Percentiles rank a stretch among this genome's conserved stretches.
Evolutionary conservation across 2,329 filamentous ascomycete genomes (phyloP).

Genomic region (Xylariaceae sp.): DNA sequence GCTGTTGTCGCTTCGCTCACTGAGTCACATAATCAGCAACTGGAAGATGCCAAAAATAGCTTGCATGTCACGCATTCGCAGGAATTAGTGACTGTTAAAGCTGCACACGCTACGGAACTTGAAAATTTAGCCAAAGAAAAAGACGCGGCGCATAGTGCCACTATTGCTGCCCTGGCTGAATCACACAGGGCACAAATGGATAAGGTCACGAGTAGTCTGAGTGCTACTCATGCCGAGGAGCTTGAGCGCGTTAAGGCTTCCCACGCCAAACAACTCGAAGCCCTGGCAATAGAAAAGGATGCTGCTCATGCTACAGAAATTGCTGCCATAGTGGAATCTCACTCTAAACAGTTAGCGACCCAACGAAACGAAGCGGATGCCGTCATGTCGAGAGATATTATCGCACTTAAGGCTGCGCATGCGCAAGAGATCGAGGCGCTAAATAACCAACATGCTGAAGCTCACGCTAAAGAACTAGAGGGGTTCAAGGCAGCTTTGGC

Average conservation of each 20-base stretch:
- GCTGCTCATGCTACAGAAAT: constrained; percentile 20
- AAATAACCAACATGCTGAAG: constrained; percentile 29
- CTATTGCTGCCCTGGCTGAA: constrained; percentile 17
- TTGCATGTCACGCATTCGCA: constrained; percentile 18
- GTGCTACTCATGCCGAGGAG: constrained; percentile 19
- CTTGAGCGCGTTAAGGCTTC: constrained; percentile 20
- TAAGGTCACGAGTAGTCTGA: constrained; percentile 15
- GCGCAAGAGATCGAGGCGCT: constrained; percentile 30
- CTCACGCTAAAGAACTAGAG: constrained; percentile 32
- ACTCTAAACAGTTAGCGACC: constrained; percentile 29
- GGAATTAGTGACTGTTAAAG: constrained; percentile 20
- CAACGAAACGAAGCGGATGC: constrained; percentile 28
- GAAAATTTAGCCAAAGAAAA: constrained; percentile 18
- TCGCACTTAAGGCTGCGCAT: constrained; percentile 29
- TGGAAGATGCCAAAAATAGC: constrained; percentile 21
- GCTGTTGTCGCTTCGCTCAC: constrained; percentile 24
- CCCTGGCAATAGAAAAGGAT: constrained; percentile 24
- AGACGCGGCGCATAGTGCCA: constrained; percentile 22
- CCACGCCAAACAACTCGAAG: constrained; percentile 22
- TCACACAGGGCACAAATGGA: constrained; percentile 18
- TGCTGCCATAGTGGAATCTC: constrained; percentile 27
- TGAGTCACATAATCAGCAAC: constrained; percentile 19
- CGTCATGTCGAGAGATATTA: constrained; percentile 28
- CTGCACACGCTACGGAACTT: constrained; percentile 16
- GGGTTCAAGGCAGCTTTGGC: constrained; percentile 31